Conservation (phyloP, 352 stramenopile genomes). For the Globisporangium uncinulatum region DNA sequence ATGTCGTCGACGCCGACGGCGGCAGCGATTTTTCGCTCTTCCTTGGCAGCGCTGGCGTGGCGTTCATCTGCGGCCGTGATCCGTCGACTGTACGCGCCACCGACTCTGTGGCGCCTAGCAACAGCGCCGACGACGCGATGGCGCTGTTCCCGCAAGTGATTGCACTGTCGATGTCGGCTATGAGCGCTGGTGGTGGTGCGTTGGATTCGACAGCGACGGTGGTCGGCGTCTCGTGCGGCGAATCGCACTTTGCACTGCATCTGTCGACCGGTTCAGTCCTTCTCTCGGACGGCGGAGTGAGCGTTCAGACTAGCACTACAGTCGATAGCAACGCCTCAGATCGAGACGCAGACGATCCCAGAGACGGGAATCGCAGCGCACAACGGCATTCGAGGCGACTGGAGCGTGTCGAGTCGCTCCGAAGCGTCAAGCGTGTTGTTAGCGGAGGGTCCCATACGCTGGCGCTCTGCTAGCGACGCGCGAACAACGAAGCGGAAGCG, state of each 20-base stretch:
- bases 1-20: conserved; percentile 23
- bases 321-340: conserved; percentile 4
- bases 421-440: conserved; percentile 14
- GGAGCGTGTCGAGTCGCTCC: not conserved
- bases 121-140: conserved; percentile 7
- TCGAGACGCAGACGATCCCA: conserved; percentile 8
- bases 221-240: conserved; percentile 30
- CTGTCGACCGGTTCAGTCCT: conserved; percentile 22
- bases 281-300: conserved; percentile 15
- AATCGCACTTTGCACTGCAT: conserved; percentile 36
- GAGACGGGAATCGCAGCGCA: conserved; percentile 13
- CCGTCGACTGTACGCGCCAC: conserved; percentile 12
- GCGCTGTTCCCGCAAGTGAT: conserved; percentile 23
- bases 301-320: no score
- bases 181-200: conserved; percentile 9
- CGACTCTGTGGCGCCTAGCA: not conserved
- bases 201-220: conserved; percentile 17
- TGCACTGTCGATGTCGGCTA: conserved; percentile 12
- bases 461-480: conserved; percentile 7
- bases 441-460: conserved; percentile 41
- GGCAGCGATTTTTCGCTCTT: conserved; percentile 41
- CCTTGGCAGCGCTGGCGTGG: conserved; percentile 20
- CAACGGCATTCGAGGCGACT: conserved; percentile 8
- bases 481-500: no score
- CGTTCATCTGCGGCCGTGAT: conserved; percentile 32